Evolutionary conservation across 2,329 filamentous ascomycete species (phyloP), one percentile per base, ranked within the genome.

Genomic region (Thyridium curvatum): DNA sequence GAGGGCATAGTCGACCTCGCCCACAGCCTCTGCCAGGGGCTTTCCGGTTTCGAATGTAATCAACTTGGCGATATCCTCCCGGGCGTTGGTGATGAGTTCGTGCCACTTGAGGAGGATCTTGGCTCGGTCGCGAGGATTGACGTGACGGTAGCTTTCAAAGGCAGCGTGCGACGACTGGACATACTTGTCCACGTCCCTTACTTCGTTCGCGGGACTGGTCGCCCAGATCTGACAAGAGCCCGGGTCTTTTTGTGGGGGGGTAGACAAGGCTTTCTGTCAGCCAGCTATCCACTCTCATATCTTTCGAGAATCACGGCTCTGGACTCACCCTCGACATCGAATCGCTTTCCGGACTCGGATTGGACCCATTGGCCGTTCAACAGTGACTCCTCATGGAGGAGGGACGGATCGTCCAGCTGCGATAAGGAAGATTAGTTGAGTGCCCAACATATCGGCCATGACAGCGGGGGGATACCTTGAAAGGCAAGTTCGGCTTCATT

Each of bases 41-140:
- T 79, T 79, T 2, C 75, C 75, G 0, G 72, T 78, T 52, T 79
- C 72, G 41, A 59, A 53, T 3, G 59, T 57, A 1, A 67, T 36
- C 4, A 66, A 50, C 30, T 46, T 56, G 1, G 63, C 61, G 3
- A 68, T 37, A 33, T 67, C 64, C 3, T 58, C 52, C 12, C 53
- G 50, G 4, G 55, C 46, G 3, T 45, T 51, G 2, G 49, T 38
- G 34, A 66, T 60, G 3, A 62, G 52, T 1, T 47, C 39, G 38
- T 61, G 52, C 61, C 62, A 65, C 12, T 47, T 49, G 5, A 56
- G 45, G 6, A 67, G 49, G 15, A 52, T 50, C 30, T 61, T 47
- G 8, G 60, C 58, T 14, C 62, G 49, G 43, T 43, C 38, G 32
- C 58, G 50, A 1, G 63, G 58, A 2, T 53, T 58, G 31, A 47